A percentile compares a stretch with the other conserved stretches of the same genome.
Conservation (phyloP, 164 flowering plant genomes). For the Cinnamomum micranthum region DNA sequence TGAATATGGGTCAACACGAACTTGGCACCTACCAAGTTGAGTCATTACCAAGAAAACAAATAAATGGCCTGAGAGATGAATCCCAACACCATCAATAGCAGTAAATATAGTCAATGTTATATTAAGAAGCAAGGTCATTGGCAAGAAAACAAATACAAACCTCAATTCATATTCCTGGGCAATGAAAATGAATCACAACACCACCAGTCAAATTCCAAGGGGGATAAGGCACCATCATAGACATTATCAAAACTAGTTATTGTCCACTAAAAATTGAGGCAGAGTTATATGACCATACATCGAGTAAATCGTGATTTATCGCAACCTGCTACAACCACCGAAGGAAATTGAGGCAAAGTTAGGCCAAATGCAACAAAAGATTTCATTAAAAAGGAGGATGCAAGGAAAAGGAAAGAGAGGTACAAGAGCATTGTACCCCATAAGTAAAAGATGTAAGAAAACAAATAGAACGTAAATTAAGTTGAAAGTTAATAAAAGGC, state of each 20-base stretch:
- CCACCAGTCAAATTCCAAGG: not conserved
- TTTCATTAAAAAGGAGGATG: not conserved
- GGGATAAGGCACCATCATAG: not conserved
- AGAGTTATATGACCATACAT: not conserved
- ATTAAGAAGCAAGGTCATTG: not conserved
- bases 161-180: not conserved
- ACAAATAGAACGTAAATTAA: too few relatives aligned
- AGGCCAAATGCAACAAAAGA: not conserved
- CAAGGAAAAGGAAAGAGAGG: too few relatives aligned
- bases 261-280: not conserved
- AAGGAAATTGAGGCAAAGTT: not conserved
- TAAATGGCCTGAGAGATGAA: too few relatives aligned
- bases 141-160: not conserved
- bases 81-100: too few relatives aligned
- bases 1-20: too few relatives aligned
- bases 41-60: too few relatives aligned
- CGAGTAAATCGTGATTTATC: not conserved
- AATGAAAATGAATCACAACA: not conserved
- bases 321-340: not conserved
- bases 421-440: too few relatives aligned
- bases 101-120: not conserved
- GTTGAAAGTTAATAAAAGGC: not conserved
- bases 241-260: not conserved
- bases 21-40: too few relatives aligned
- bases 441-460: too few relatives aligned